These are phyloP conservation scores for Blastosporella zonata DNA, from an alignment of 1,284 basidiomycete species.

Conservation along the genomic window DNA sequence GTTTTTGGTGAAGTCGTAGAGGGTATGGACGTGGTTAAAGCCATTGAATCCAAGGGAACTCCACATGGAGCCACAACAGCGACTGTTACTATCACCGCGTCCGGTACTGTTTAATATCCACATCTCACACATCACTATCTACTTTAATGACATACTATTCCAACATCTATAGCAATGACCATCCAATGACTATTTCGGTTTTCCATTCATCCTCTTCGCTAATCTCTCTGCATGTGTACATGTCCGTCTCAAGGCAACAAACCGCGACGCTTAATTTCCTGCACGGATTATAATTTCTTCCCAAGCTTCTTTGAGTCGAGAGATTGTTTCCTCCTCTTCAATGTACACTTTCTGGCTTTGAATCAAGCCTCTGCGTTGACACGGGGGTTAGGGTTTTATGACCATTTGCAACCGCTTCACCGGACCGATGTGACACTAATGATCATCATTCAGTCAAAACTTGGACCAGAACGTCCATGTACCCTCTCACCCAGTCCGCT, in stretches of 20 bases:
- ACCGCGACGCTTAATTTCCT: too few species aligned
- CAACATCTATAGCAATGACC: background rate
- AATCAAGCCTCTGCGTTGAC: too few species aligned
- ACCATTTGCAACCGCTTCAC: background rate
- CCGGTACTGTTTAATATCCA: conserved; percentile 42
- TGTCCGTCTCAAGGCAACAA: too few species aligned
- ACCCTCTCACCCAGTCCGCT: conserved; percentile 5
- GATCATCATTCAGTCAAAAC: background rate
- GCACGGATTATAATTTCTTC: too few species aligned
- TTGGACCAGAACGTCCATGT: conserved; percentile 13
- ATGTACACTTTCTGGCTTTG: too few species aligned
- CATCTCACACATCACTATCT: background rate
- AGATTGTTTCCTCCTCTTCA: too few species aligned
- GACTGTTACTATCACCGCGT: conserved; percentile 61
- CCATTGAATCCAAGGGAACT: conserved; percentile 68
- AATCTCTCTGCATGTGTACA: too few species aligned
- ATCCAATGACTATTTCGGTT: too few species aligned
- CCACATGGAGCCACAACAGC: conserved; percentile 49
- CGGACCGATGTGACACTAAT: background rate
- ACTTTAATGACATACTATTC: conserved; percentile 2
- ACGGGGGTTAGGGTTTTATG: background rate
- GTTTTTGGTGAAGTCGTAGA: conserved; percentile 81
- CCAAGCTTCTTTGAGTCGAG: too few species aligned
- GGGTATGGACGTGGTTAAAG: conserved; percentile 75
- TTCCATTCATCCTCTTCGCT: too few species aligned